Percentiles rank a stretch among this genome's conserved stretches.
These are phyloP conservation scores for Secale cereale DNA, from an alignment of 176 grass and related monocot species.

Conservation along the genomic window DNA sequence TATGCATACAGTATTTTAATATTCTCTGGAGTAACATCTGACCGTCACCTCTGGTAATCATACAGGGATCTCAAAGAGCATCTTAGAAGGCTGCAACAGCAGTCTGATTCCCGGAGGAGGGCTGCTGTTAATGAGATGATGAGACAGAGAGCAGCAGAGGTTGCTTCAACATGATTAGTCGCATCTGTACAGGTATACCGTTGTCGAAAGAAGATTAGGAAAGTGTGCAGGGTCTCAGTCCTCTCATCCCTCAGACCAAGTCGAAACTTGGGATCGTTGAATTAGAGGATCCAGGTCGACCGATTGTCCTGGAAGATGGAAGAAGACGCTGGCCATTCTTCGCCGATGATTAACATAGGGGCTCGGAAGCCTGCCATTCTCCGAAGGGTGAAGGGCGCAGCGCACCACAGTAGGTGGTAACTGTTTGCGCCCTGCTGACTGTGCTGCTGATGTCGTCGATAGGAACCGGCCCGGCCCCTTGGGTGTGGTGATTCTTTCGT, in stretches of 20 bases:
- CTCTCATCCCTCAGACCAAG: conserved; percentile 34
- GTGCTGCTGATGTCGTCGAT: conserved; percentile 19
- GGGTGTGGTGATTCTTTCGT: conserved; percentile 67
- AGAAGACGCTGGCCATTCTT: conserved; percentile 26
- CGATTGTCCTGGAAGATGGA: conserved; percentile 23
- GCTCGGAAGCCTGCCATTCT: conserved; percentile 4
- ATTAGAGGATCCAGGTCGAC: conserved; percentile 37
- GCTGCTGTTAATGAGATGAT: conserved; percentile 99
- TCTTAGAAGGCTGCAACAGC: conserved; percentile 90
- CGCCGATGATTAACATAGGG: conserved; percentile 24
- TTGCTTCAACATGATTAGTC: conserved; percentile 57
- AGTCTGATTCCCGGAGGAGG: conserved; percentile 90
- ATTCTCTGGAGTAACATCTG: not conserved
- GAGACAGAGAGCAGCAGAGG: conserved; percentile 93
- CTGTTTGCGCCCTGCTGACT: conserved; percentile 33
- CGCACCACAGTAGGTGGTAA: conserved; percentile 29
- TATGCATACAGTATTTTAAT: not conserved
- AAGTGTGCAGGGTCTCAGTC: conserved; percentile 30
- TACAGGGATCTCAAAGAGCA: conserved; percentile 98
- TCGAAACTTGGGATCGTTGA: conserved; percentile 41
- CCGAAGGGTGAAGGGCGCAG: conserved; percentile 25
- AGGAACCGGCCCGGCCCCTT: conserved; percentile 12
- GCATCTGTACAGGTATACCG: conserved; percentile 54
- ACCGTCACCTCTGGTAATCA: conserved; percentile 6
- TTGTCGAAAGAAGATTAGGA: conserved; percentile 56